Base-by-base conservation (phyloP, 129 eudicot species). In the Centrapalus pauciflorus region DNA sequence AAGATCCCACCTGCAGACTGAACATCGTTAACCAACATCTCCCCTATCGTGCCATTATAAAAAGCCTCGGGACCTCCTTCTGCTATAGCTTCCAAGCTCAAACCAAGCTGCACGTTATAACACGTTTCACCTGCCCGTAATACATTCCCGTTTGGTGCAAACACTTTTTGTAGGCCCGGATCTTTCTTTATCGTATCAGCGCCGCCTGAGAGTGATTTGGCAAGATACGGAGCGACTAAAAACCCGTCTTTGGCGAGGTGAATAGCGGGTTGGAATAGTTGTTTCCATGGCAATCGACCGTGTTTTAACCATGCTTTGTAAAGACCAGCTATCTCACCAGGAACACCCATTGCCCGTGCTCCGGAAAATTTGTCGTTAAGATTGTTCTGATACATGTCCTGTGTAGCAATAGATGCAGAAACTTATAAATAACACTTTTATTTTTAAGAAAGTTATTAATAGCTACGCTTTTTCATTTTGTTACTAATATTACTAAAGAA, bases 301-400 rank as follows among this genome's bases (percentile, higher is more conserved):
- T 81, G 76, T 63, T 79, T 80, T 66, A 45, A 64, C 99, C 99
- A 93, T 9, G 96, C 96, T 71, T 69, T 67, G 51, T 80, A 69
- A n/a, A 93, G 93, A 38, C 95, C 99, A 0, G 96, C 96, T 27
- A 89, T 56, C 82, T 93, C 99, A 4, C 99, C 87, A 0, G 99
- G 99, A 11, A 93, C 90, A 1, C 96, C 99, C 72, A 82, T 75
- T 0, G 99, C 67, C 38, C 89, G 61, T 24, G 92, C 84, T 21
- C 99, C 95, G 0, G 13, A 1, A 21, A 52, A 80, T 70, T 93
- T 93, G 30, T 79, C 59, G 2, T 46, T 25, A 11, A 71, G 67
- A 14, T 89, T 76, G 32, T 76, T 70, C 21, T 75, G 82, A 64
- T 89, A 93, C 99, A 93, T 93, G 74, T 89, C 71, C 99, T 93